Base-by-base conservation (phyloP, 371 early-diverging fungal species). In the Quaeritorhiza haematococci region DNA sequence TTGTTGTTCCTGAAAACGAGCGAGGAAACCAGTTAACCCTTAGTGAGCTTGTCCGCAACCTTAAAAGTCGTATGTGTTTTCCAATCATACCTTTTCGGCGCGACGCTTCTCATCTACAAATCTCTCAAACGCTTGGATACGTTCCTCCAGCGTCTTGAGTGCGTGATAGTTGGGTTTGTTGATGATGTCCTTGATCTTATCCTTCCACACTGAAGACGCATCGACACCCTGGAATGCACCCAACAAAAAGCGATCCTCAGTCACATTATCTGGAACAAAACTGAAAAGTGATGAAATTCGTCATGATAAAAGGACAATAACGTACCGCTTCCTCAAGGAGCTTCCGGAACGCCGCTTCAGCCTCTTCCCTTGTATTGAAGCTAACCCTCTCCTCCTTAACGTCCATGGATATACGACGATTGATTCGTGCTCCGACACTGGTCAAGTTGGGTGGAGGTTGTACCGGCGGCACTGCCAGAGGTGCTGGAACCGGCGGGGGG, bases 141-240 rank as follows among this genome's bases (percentile, higher is more conserved):
- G 80, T 55, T 93, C 92, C 0, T 77, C 64, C 17, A 84, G 71
- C 0, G 96, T 86, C 55, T 88, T 84, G 33, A 96, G 67, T 1
- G 90, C 84, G n/a, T 89, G 76, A 62, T 93, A 96, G 62, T 86
- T 69, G 0, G 93, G 90, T 53, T 92, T 83, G 44, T 81, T 84
- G 48, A 87, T 86, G 13, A 90, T 84, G 3, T 84, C 84, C 7
- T 91, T 84, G 85, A 94, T 87, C 5, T 93, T 86, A 56, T 90
- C 85, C 53, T 93, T 93, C 94, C 95, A 96, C 2, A 86, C 85
- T 92, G 92, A 93, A 33, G 83, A 78, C 15, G 87, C 67, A 44
- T 79, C 78, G 0, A 93, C 91, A 19, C 84, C 84, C 84, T 88
- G 61, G 23, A 32, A 38, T 42, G 15, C n/a, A 49, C n/a, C 23